Conservation (phyloP, 768 basidiomycete genomes). For the Rhodotorula sphaerocarpa region DNA sequence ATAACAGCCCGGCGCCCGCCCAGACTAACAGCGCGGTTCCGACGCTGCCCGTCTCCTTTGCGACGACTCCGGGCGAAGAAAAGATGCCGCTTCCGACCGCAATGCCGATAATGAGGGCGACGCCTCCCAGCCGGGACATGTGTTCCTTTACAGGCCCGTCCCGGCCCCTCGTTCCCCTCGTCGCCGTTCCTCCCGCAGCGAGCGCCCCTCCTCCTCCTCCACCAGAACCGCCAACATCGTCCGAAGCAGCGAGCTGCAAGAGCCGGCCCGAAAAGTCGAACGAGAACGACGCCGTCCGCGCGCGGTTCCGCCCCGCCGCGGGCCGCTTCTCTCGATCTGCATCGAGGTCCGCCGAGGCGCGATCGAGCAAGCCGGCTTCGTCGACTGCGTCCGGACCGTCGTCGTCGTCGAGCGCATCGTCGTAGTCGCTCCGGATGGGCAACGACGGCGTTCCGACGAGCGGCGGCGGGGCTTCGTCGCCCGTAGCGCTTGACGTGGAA, state of each 20-base stretch:
- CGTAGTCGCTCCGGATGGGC: slow-evolving; percentile 4
- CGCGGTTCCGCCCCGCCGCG: neutral
- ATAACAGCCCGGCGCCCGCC: slow-evolving; percentile 70
- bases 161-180: neutral
- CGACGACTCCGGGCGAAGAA: slow-evolving; percentile 57
- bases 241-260: slow-evolving; percentile 2
- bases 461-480: neutral
- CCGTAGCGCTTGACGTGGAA: neutral
- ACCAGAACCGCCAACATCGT: neutral
- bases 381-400: neutral
- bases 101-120: slow-evolving; percentile 34
- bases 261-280: slow-evolving; percentile 11
- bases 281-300: slow-evolving; percentile 11
- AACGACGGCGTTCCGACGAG: neutral
- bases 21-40: slow-evolving; percentile 83
- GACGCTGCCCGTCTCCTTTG: slow-evolving; percentile 78
- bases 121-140: slow-evolving; percentile 15
- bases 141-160: slow-evolving; percentile 5
- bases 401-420: slow-evolving; percentile 6
- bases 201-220: no score
- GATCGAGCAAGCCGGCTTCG: neutral
- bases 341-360: no score
- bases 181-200: neutral
- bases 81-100: slow-evolving; percentile 37
- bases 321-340: no score